phyloP scores from a whole-genome alignment of 192 early-diverging fungal species.

The Haplosporangium gracile region DNA sequence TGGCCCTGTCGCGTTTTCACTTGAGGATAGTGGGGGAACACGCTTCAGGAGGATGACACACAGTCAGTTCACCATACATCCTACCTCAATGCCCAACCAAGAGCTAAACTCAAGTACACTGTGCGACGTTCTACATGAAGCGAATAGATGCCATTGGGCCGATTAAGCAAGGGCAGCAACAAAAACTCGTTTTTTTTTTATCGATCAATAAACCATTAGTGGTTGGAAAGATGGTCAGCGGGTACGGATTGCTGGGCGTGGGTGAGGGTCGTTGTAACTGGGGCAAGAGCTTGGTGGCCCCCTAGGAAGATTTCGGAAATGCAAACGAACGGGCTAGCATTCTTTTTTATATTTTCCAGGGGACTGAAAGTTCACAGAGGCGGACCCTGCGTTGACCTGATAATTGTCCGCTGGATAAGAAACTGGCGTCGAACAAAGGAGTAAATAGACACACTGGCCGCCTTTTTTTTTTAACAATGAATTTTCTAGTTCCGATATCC shows the following conservation, averaged over 20 bases:
- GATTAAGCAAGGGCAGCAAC: background rate
- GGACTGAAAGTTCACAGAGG: background rate
- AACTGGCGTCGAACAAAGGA: background rate
- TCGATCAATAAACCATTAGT: background rate
- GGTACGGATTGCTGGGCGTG: background rate
- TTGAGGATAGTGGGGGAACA: background rate
- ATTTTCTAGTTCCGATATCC: slow-evolving; percentile 8
- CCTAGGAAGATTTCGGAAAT: background rate
- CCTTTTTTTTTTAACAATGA: background rate
- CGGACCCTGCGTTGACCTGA: background rate
- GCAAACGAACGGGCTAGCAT: background rate
- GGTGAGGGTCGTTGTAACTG: background rate
- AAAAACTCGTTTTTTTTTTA: background rate
- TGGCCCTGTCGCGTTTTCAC: background rate
- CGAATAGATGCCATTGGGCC: background rate
- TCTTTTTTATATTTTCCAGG: background rate
- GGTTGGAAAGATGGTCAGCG: background rate
- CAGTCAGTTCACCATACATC: background rate
- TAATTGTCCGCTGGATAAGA: background rate
- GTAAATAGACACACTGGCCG: background rate
- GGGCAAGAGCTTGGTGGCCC: too few relatives aligned
- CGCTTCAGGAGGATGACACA: background rate
- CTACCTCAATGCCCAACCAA: background rate
- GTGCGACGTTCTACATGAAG: background rate
- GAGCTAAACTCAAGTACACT: background rate